phyloP scores from a whole-genome alignment of 2,329 filamentous ascomycete species.

The Capronia americana region DNA sequence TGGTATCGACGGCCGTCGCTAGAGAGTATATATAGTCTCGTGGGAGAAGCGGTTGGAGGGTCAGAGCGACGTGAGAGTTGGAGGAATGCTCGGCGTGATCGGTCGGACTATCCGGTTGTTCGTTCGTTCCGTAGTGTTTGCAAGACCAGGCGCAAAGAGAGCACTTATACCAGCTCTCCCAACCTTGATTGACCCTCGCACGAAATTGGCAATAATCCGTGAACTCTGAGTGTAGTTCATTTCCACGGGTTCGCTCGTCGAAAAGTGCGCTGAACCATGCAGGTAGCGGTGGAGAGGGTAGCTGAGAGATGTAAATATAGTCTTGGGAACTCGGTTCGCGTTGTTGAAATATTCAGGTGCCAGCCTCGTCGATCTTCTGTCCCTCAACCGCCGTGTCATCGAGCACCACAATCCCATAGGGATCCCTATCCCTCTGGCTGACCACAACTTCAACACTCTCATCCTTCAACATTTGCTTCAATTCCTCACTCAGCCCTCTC shows the following conservation, averaged over 20 bases:
- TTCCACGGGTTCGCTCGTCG: not conserved
- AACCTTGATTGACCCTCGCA: not conserved
- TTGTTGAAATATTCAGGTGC: constrained; percentile 36
- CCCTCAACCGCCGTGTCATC: constrained; percentile 34
- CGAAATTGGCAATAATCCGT: not conserved
- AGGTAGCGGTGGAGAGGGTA: not conserved
- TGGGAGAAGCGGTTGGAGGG: not conserved
- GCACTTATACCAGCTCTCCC: not conserved
- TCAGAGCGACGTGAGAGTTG: not conserved
- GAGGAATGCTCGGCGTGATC: not conserved
- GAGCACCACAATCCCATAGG: constrained; percentile 74
- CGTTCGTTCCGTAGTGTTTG: not conserved
- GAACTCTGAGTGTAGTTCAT: not conserved
- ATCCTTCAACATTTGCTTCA: constrained; percentile 59
- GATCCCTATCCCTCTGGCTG: constrained; percentile 83
- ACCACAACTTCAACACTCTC: constrained; percentile 70
- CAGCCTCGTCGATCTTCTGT: constrained; percentile 18
- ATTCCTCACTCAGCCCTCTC: constrained; percentile 43
- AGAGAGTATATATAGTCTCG: not conserved
- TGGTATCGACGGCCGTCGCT: not conserved
- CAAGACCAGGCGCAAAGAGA: not conserved
- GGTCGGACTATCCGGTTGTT: not conserved
- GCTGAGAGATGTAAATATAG: not conserved
- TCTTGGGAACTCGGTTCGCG: not conserved
- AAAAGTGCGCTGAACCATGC: too few relatives aligned